Conservation (phyloP, 805 yeast genomes). For the Huiozyma sinensis region DNA sequence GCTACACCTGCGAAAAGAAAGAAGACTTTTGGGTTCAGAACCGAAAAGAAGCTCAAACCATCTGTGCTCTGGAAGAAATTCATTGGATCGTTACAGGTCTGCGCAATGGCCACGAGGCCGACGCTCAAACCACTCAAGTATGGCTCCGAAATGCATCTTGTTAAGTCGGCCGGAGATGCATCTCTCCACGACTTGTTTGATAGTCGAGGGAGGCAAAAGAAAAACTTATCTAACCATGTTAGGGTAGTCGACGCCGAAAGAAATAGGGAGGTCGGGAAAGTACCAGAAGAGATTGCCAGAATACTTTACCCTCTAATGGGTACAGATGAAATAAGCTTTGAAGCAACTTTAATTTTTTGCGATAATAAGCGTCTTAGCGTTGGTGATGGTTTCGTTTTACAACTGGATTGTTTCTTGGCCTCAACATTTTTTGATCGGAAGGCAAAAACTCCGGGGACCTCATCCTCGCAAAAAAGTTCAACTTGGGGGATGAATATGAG, state of each 20-base stretch:
- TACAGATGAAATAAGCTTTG: constrained; percentile 41
- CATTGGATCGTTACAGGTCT: constrained; percentile 49
- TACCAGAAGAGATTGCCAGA: constrained; percentile 59
- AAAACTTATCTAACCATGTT: constrained; percentile 25
- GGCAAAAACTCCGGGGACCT: neutral
- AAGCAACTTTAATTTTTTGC: constrained; percentile 47
- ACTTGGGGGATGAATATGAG: constrained; percentile 2
- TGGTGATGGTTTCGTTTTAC: constrained; percentile 69
- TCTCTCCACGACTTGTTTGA: constrained; percentile 9
- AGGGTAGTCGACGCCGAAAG: constrained; percentile 23
- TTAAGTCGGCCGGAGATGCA: constrained; percentile 24
- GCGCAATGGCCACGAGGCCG: constrained; percentile 67
- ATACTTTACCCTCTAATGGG: constrained; percentile 54
- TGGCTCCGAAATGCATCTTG: constrained; percentile 34
- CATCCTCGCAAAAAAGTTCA: constrained; percentile 1
- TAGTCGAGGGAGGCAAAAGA: constrained; percentile 15
- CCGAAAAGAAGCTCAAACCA: neutral
- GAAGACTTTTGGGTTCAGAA: constrained; percentile 1
- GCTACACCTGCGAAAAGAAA: constrained; percentile 1
- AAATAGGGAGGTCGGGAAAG: constrained; percentile 60
- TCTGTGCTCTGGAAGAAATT: constrained; percentile 32
- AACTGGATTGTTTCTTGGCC: constrained; percentile 53
- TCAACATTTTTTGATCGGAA: constrained; percentile 22
- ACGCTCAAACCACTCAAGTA: constrained; percentile 35
- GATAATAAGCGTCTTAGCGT: constrained; percentile 44